Evolutionary conservation across 805 yeast genomes (phyloP).

Genomic region (Clavispora fructus): DNA sequence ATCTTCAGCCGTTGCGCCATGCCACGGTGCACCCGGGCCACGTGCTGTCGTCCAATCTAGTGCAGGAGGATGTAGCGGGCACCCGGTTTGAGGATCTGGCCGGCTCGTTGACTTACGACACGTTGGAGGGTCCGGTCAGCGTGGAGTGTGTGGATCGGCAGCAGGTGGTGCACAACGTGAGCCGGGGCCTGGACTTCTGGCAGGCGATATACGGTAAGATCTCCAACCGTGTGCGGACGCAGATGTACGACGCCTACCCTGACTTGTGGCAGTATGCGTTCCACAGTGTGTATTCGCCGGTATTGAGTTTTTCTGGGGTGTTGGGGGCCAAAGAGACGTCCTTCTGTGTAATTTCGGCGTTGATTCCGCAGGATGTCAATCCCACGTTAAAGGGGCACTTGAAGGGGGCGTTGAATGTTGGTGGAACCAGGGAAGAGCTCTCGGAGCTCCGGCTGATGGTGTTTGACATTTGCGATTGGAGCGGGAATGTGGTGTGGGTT

Average conservation of each 20-base stretch:
- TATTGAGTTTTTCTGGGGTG: conserved; percentile 63
- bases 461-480: conserved; percentile 64
- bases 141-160: conserved; percentile 24
- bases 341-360: conserved; percentile 67
- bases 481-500: conserved; percentile 48
- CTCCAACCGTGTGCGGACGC: conserved; percentile 58
- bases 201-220: conserved; percentile 71
- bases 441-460: conserved; percentile 56
- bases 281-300: conserved; percentile 70
- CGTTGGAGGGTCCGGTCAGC: conserved; percentile 40
- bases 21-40: conserved; percentile 27
- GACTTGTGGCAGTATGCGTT: conserved; percentile 75
- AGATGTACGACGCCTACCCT: conserved; percentile 72
- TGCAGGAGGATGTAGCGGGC: conserved; percentile 36
- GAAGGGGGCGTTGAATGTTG: conserved; percentile 77
- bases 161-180: conserved; percentile 23
- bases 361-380: conserved; percentile 89
- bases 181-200: conserved; percentile 66
- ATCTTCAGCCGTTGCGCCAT: conserved; percentile 21
- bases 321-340: conserved; percentile 68
- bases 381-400: conserved; percentile 91
- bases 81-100: conserved; percentile 26
- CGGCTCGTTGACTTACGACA: conserved; percentile 17
- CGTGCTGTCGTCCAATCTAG: conserved; percentile 32
- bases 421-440: conserved; percentile 62